phyloP scores from a whole-genome alignment of 202 grass and related monocot species.

The Schoenoplectus triqueter region DNA sequence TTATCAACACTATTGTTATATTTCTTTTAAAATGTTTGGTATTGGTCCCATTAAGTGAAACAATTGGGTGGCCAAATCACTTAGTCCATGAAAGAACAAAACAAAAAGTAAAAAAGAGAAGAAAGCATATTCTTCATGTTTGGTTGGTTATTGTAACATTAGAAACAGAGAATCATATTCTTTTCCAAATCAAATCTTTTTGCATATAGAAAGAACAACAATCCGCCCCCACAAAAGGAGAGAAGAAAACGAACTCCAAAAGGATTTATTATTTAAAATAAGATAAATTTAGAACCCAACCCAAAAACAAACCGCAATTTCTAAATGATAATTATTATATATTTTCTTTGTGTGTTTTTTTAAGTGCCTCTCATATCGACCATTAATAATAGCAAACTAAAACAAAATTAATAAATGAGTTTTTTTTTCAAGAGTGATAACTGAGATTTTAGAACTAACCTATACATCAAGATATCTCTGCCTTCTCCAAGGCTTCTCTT shows the following conservation, averaged over 20 bases:
- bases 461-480: slow-evolving; percentile 43
- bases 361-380: no score
- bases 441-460: neutral
- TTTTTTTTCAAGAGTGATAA: neutral
- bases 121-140: slow-evolving; percentile 29
- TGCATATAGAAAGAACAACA: neutral
- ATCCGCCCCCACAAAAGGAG: neutral
- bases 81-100: slow-evolving; percentile 28
- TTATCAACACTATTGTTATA: neutral
- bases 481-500: slow-evolving; percentile 59
- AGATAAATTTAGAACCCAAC: neutral
- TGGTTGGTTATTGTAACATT: slow-evolving; percentile 33
- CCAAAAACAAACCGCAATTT: no score
- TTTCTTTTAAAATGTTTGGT: slow-evolving; percentile 6
- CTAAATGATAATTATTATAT: no score
- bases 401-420: neutral
- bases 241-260: neutral
- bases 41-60: slow-evolving; percentile 9
- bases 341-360: no score
- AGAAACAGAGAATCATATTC: slow-evolving; percentile 36
- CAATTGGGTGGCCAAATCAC: slow-evolving; percentile 16
- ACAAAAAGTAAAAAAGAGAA: slow-evolving; percentile 17
- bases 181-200: slow-evolving; percentile 30
- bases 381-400: no score
- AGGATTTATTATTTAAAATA: neutral